Percentiles rank a stretch among this genome's conserved stretches.
These are phyloP conservation scores for Colletotrichum abscissum DNA, from an alignment of 2,329 filamentous ascomycete species.

Conservation along the genomic window DNA sequence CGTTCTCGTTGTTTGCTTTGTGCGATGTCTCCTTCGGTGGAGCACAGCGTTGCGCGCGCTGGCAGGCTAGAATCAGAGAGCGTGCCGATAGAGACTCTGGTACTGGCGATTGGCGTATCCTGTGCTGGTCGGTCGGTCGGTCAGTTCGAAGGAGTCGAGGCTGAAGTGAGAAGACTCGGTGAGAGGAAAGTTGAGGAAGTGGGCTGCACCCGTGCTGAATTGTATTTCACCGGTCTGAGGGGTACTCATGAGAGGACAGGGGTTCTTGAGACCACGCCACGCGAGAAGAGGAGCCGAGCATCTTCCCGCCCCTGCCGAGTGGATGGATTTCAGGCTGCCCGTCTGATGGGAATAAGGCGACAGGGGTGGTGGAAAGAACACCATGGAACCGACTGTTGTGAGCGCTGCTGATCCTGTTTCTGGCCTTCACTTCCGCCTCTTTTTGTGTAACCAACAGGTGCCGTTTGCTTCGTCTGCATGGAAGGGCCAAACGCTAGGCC, in stretches of 20 bases:
- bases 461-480: conserved; percentile 22
- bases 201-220: conserved; percentile 50
- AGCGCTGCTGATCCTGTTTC: conserved; percentile 33
- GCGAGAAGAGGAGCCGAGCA: conserved; percentile 37
- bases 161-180: conserved; percentile 54
- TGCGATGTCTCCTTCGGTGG: conserved; percentile 34
- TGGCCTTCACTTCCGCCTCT: conserved; percentile 5
- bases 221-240: conserved; percentile 56
- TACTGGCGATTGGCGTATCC: conserved; percentile 35
- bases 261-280: conserved; percentile 39
- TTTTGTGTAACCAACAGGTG: conserved; percentile 29
- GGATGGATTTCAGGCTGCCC: conserved; percentile 35
- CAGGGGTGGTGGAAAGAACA: conserved; percentile 22
- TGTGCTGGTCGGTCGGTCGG: conserved; percentile 35
- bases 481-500: neutral
- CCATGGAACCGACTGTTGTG: conserved; percentile 29
- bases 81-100: conserved; percentile 35
- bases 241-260: conserved; percentile 48
- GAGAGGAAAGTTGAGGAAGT: conserved; percentile 48
- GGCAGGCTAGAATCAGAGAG: conserved; percentile 30
- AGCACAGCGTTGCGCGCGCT: conserved; percentile 33
- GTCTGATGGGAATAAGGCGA: conserved; percentile 32
- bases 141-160: conserved; percentile 42
- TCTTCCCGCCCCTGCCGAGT: conserved; percentile 36
- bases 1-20: conserved; percentile 27